Evolutionary conservation across 345 rosid species (phyloP).

Genomic region (Bruguiera gymnorhiza): DNA sequence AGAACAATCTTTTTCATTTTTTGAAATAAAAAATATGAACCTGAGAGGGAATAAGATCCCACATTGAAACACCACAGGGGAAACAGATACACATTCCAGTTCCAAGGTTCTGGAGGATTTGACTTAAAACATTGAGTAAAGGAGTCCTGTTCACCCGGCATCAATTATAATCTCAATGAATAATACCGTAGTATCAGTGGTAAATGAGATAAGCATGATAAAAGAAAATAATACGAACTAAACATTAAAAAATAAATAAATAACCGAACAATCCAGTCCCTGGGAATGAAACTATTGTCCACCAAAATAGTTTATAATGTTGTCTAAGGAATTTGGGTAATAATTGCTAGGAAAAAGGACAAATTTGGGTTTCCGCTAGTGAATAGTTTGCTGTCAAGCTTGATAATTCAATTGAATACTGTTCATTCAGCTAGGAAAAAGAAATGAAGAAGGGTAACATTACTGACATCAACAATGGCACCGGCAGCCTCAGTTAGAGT

Average conservation of each 20-base stretch:
- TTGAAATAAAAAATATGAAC: slow-evolving; percentile 31
- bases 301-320: too few species aligned
- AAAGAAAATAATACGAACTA: background rate
- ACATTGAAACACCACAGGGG: slow-evolving; percentile 92
- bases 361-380: too few species aligned
- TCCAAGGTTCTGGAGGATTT: slow-evolving; percentile 92
- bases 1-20: background rate
- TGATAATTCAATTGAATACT: too few species aligned
- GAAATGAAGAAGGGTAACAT: background rate
- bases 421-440: background rate
- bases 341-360: too few species aligned
- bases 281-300: too few species aligned
- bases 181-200: too few species aligned
- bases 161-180: too few species aligned
- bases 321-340: too few species aligned
- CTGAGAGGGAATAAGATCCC: slow-evolving; percentile 79
- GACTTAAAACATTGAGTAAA: slow-evolving; percentile 97
- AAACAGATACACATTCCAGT: slow-evolving; percentile 89
- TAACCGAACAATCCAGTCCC: too few species aligned
- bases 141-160: slow-evolving; percentile 52
- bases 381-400: too few species aligned
- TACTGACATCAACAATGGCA: slow-evolving; percentile 86
- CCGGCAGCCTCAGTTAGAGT: slow-evolving; percentile 96
- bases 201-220: background rate
- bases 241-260: too few species aligned